A percentile compares a stretch with the other conserved stretches of the same genome.
phyloP scores from a whole-genome alignment of 2,329 filamentous ascomycete species.

The Colletotrichum zoysiae region DNA sequence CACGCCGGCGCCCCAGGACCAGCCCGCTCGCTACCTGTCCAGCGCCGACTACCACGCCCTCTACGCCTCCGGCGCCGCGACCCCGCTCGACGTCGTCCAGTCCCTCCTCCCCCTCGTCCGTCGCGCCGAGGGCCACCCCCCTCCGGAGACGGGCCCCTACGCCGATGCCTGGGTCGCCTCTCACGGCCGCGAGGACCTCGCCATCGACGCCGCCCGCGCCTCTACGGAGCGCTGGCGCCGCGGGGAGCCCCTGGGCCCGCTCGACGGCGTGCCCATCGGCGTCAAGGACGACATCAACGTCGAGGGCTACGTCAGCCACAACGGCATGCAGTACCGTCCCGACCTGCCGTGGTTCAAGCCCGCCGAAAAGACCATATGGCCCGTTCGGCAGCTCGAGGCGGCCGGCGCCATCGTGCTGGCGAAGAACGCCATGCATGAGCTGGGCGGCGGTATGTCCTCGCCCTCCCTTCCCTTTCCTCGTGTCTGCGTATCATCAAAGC shows the following conservation, averaged over 20 bases:
- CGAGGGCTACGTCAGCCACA: constrained; percentile 75
- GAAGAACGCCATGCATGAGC: constrained; percentile 84
- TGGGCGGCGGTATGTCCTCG: constrained; percentile 71
- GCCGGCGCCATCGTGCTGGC: constrained; percentile 81
- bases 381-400: constrained; percentile 77
- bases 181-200: constrained; percentile 66
- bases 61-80: constrained; percentile 77
- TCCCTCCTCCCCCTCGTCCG: constrained; percentile 78
- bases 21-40: constrained; percentile 72
- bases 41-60: constrained; percentile 82
- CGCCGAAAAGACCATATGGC: constrained; percentile 73
- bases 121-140: constrained; percentile 57
- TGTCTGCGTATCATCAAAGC: constrained; percentile 2
- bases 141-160: constrained; percentile 57
- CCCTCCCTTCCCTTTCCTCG: constrained; percentile 40
- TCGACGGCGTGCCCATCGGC: constrained; percentile 86
- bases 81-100: constrained; percentile 79
- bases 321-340: constrained; percentile 73
- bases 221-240: constrained; percentile 80
- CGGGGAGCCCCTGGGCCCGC: constrained; percentile 73
- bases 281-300: constrained; percentile 86
- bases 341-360: constrained; percentile 64
- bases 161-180: constrained; percentile 80
- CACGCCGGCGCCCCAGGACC: constrained; percentile 55
- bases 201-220: constrained; percentile 76